Evolutionary conservation across 2,329 filamentous ascomycete genomes (phyloP).

Genomic region (Aspergillus sp.): DNA sequence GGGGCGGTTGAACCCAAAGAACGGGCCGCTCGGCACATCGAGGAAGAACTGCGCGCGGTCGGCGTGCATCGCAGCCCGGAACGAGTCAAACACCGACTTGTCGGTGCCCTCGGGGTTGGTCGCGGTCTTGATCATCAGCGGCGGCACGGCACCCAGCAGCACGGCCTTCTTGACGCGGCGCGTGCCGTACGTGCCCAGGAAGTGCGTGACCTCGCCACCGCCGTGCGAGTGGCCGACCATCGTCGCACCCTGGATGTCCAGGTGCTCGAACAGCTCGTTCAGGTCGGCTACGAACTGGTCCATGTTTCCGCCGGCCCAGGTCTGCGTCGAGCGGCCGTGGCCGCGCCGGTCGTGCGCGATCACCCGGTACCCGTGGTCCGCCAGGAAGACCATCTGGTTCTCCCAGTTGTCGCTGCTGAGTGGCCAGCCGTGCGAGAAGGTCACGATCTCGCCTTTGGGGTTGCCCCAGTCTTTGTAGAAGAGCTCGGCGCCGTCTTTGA

Average conservation of each 20-base stretch:
- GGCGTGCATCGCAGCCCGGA: conserved; percentile 34
- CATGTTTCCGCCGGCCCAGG: conserved; percentile 41
- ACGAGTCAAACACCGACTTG: conserved; percentile 37
- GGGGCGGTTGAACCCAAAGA: conserved; percentile 36
- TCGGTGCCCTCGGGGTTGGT: conserved; percentile 34
- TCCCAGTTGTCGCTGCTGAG: conserved; percentile 41
- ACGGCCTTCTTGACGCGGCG: conserved; percentile 40
- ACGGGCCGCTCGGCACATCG: conserved; percentile 34
- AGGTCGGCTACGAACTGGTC: conserved; percentile 41
- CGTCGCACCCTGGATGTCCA: conserved; percentile 32
- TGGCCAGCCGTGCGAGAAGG: conserved; percentile 42
- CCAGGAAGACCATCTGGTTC: conserved; percentile 40
- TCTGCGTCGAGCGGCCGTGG: conserved; percentile 40
- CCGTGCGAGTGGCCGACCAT: conserved; percentile 43
- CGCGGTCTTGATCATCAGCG: conserved; percentile 34
- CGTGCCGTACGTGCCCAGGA: conserved; percentile 35
- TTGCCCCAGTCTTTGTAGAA: conserved; percentile 47
- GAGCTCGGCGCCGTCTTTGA: conserved; percentile 37
- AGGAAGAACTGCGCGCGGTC: conserved; percentile 37
- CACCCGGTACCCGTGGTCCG: conserved; percentile 35
- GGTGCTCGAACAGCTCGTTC: conserved; percentile 32
- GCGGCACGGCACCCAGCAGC: conserved; percentile 36
- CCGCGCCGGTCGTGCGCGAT: conserved; percentile 36
- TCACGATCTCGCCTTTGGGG: conserved; percentile 28
- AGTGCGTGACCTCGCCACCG: conserved; percentile 41